Base-by-base conservation (phyloP, 768 basidiomycete species). In the Gymnopilus junonius region DNA sequence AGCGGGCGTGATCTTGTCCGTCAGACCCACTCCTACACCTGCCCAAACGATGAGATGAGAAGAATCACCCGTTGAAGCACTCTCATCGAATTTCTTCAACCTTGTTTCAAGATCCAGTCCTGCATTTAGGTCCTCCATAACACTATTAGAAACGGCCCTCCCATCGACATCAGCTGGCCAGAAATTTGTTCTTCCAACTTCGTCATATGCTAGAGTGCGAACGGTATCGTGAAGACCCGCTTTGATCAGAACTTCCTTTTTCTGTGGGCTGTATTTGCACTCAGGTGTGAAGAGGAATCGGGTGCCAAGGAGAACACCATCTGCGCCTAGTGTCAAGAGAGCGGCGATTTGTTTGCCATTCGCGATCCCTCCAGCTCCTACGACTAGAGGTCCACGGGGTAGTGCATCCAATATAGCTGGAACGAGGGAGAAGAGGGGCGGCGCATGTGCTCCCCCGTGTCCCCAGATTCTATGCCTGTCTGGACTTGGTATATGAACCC, bases 291-390 rank as follows among this genome's bases (percentile, higher is more conserved):
- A 78, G 55, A 85, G 71, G 70, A 89, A 85, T 0, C 87, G 82
- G 0, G 89, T 89, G n/a, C 89, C 89, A 8, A 84, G 66, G 3
- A 83, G 83, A 4, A 76, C 85, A 4, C 85, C 89, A 7, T 81
- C 71, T 0, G 83, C 86, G 25, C 88, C 87, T 56, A 85, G 75
- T 2, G 79, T 72, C 48, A 91, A 79, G 31, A 84, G 64, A 2
- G 81, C 72, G 12, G 86, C 84, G 53, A 85, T 70, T 53, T 88
- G 85, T 0, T 74, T 64, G 8, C 88, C 87, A 3, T 75, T 83
- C 3, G 78, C 73, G 53, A 91, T 70, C 0, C 88, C 89, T 6
- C 90, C 90, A 0, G 89, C 88, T 2, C 84, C 87, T 20, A 90
- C 65, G 56, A 89, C 68, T 2, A 78, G 78, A 0, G 82, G 82